These are phyloP conservation scores for Dothistroma septosporum DNA, from an alignment of 2,329 filamentous ascomycete species.

Conservation along the genomic window DNA sequence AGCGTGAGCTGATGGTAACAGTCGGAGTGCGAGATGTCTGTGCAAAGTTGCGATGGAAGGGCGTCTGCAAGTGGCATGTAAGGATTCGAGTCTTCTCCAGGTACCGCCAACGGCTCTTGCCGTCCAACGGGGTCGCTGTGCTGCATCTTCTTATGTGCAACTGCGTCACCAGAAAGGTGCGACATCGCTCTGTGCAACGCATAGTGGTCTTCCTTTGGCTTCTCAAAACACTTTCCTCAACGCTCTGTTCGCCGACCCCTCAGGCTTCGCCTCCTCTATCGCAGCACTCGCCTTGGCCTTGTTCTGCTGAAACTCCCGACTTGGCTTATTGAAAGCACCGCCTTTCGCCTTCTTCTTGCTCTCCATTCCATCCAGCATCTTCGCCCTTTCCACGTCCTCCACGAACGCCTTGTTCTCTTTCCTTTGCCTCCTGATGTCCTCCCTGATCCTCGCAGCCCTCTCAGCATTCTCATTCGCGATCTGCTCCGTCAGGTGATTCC, in stretches of 20 bases:
- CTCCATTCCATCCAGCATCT: conserved; percentile 70
- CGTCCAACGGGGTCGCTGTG: no score
- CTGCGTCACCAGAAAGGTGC: no score
- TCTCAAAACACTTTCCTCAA: conserved; percentile 22
- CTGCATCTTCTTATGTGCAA: no score
- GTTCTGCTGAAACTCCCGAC: conserved; percentile 61
- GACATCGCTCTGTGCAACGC: neutral
- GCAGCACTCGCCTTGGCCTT: conserved; percentile 19
- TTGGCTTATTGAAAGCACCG: conserved; percentile 29
- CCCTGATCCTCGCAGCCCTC: conserved; percentile 67
- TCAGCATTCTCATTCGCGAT: conserved; percentile 79
- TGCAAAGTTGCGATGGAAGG: no score
- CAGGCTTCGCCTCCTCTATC: conserved; percentile 6
- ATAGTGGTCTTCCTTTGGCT: neutral
- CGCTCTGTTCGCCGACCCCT: conserved; percentile 7
- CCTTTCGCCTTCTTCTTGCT: conserved; percentile 54
- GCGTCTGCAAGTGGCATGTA: no score
- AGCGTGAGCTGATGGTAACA: no score
- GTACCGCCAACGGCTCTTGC: no score
- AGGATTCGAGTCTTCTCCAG: no score
- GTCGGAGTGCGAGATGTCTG: no score
- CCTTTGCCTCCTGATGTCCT: conserved; percentile 70
- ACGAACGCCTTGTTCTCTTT: conserved; percentile 80
- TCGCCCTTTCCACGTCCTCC: conserved; percentile 71
- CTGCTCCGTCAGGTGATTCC: conserved; percentile 67